A percentile compares a stretch with the other conserved stretches of the same genome.
phyloP scores from a whole-genome alignment of 768 basidiomycete genomes.

The Suillus occidentalis region DNA sequence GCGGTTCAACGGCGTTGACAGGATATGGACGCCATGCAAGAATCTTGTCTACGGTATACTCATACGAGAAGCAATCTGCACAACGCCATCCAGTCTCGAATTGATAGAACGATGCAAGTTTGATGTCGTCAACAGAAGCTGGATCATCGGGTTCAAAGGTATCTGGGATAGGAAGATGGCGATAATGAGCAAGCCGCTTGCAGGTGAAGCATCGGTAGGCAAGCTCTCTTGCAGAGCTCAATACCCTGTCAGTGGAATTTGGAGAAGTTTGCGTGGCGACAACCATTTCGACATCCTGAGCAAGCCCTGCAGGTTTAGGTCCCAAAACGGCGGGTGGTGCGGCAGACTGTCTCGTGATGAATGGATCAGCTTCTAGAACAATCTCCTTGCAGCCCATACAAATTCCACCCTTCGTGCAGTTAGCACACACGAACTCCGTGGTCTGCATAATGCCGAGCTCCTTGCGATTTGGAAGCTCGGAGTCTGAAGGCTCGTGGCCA shows the following conservation, averaged over 20 bases:
- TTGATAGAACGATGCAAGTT: constrained; percentile 67
- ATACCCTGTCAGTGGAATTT: constrained; percentile 18
- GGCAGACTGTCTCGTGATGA: constrained; percentile 17
- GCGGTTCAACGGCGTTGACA: constrained; percentile 55
- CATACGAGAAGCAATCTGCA: constrained; percentile 73
- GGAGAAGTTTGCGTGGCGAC: constrained; percentile 21
- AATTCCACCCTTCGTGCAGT: constrained; percentile 73
- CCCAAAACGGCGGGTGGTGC: constrained; percentile 5
- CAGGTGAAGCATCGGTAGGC: constrained; percentile 84
- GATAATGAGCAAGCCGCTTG: constrained; percentile 81
- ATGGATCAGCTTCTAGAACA: constrained; percentile 48
- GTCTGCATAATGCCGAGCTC: constrained; percentile 54
- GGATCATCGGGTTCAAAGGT: constrained; percentile 32
- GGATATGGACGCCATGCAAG: constrained; percentile 91
- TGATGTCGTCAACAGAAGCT: constrained; percentile 26
- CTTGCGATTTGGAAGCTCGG: constrained; percentile 44
- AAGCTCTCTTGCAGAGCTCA: constrained; percentile 39
- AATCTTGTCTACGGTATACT: constrained; percentile 75
- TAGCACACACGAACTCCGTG: constrained; percentile 77
- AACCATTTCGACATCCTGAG: constrained; percentile 37
- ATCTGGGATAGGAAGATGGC: constrained; percentile 58
- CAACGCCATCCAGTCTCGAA: constrained; percentile 60
- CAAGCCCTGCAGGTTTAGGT: neutral
- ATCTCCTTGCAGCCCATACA: constrained; percentile 74
- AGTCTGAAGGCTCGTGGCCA: constrained; percentile 17